phyloP scores from a whole-genome alignment of 2,329 filamentous ascomycete genomes.

The Whalleya microplaca region DNA sequence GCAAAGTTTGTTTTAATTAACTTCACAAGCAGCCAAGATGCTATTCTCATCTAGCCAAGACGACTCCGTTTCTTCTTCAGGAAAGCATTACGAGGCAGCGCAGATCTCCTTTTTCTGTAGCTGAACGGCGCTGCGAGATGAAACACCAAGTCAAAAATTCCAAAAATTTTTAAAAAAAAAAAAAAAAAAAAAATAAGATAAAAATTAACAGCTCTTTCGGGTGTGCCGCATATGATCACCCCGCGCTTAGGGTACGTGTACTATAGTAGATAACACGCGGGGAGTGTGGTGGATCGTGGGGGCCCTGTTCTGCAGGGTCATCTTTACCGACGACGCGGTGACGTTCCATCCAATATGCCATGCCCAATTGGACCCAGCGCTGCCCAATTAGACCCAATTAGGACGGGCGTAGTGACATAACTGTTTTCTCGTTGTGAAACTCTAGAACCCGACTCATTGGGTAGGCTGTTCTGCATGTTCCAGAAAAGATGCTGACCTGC shows the following conservation, averaged over 20 bases:
- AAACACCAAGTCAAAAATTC: too few relatives aligned
- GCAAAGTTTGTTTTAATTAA: background rate
- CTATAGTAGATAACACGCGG: conserved; percentile 18
- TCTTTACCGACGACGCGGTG: conserved; percentile 25
- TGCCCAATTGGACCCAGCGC: background rate
- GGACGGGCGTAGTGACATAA: conserved; percentile 24
- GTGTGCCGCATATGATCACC: background rate
- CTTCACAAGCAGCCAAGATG: too few relatives aligned
- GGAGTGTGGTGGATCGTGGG: conserved; percentile 27
- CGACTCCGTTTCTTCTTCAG: conserved; percentile 4
- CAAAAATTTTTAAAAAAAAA: too few relatives aligned
- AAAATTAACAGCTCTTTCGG: conserved; percentile 10
- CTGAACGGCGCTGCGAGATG: conserved; percentile 8
- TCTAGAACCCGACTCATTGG: conserved; percentile 20
- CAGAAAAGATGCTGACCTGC: too few relatives aligned
- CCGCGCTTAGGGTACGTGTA: background rate
- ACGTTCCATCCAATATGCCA: conserved; percentile 20
- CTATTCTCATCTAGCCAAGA: background rate
- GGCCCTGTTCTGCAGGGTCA: conserved; percentile 1
- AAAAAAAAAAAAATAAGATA: too few relatives aligned
- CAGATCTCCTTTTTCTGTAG: conserved; percentile 1
- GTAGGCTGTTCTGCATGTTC: conserved; percentile 5
- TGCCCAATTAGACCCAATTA: too few relatives aligned
- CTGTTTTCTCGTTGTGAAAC: conserved; percentile 17
- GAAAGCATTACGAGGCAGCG: conserved; percentile 21